These are phyloP conservation scores for Leccinum sublutescens DNA, from an alignment of 768 basidiomycete species.

Conservation along the genomic window DNA sequence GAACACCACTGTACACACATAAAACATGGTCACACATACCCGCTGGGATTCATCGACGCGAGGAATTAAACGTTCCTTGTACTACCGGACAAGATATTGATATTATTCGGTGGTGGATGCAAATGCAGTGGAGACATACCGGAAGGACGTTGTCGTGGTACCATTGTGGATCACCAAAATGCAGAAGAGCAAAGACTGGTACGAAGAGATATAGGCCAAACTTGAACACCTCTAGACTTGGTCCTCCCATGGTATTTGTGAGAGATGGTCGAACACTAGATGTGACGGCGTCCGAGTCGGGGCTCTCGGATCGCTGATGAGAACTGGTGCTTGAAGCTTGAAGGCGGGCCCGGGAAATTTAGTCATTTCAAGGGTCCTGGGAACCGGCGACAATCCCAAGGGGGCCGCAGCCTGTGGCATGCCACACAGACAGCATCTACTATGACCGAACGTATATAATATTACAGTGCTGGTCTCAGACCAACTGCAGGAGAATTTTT, in stretches of 20 bases:
- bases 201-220: constrained; percentile 70
- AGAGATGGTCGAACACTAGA: not conserved
- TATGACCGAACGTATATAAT: too few species aligned
- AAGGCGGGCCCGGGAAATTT: too few species aligned
- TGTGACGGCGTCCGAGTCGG: too few species aligned
- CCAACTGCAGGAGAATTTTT: too few species aligned
- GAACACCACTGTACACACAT: not conserved
- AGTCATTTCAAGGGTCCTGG: too few species aligned
- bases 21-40: constrained; percentile 33
- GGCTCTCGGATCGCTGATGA: too few species aligned
- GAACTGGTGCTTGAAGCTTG: too few species aligned
- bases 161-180: constrained; percentile 89
- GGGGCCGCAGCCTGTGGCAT: too few species aligned
- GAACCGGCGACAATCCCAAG: too few species aligned
- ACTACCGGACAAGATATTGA: constrained; percentile 40
- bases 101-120: not conserved
- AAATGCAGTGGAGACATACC: constrained; percentile 38
- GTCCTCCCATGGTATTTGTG: not conserved
- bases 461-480: too few species aligned
- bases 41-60: constrained; percentile 53
- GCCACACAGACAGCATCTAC: too few species aligned
- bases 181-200: constrained; percentile 74
- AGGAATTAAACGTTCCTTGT: constrained; percentile 71
- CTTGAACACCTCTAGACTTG: not conserved
- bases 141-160: constrained; percentile 75